A percentile compares a stretch with the other conserved stretches of the same genome.
Conservation (phyloP, 306 rosid genomes). For the Corylus heterophylla region DNA sequence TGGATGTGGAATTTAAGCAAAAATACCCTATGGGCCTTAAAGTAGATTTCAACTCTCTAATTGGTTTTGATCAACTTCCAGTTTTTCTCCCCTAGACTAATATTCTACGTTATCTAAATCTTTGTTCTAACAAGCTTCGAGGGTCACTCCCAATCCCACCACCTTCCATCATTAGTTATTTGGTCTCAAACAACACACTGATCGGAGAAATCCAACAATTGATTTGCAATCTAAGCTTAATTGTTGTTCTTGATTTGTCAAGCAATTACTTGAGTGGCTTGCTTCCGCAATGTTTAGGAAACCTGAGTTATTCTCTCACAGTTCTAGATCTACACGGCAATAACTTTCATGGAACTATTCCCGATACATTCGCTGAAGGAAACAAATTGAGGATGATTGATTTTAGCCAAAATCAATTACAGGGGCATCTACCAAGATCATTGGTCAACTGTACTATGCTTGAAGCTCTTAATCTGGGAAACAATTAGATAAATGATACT, state of each 20-base stretch:
- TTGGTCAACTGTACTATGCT: too few species aligned
- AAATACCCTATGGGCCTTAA: rapidly evolving
- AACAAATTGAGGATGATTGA: background rate
- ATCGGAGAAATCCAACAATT: background rate
- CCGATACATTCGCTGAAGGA: background rate
- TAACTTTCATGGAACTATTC: background rate
- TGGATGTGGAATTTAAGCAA: background rate
- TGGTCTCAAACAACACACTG: background rate
- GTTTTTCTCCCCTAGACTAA: background rate
- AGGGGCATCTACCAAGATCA: too few species aligned
- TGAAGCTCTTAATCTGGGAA: too few species aligned
- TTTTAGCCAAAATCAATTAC: too few species aligned
- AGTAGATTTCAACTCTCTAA: rapidly evolving
- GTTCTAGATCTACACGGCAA: background rate
- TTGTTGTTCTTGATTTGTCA: rapidly evolving
- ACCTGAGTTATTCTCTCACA: background rate
- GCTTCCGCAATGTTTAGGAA: too few species aligned
- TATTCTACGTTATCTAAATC: rapidly evolving
- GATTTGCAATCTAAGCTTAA: background rate
- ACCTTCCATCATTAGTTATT: background rate
- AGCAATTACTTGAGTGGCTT: too few species aligned
- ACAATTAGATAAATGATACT: too few species aligned
- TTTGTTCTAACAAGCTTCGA: background rate
- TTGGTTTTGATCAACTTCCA: background rate
- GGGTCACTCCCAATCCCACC: background rate